A percentile compares a stretch with the other conserved stretches of the same genome.
Conservation (phyloP, 2,329 filamentous ascomycete species). For the Sclerotinia borealis region DNA sequence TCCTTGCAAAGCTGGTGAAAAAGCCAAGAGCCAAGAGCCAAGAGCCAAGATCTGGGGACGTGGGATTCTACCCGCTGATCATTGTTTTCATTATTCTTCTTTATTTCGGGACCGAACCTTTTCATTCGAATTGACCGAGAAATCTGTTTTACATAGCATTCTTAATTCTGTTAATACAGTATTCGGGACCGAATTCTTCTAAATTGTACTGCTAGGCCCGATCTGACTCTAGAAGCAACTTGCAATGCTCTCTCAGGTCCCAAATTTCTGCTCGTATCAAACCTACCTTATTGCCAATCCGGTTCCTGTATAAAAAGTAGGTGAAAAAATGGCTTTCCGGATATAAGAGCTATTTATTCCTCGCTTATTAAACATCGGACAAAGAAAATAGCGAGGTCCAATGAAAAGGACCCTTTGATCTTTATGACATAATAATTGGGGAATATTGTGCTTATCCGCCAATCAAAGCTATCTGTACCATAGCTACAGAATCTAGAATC, state of each 20-base stretch:
- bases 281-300: no score
- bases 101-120: no score
- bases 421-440: not conserved
- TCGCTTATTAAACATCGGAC: not conserved
- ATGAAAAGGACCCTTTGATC: not conserved
- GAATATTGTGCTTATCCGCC: not conserved
- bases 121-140: no score
- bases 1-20: not conserved
- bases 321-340: not conserved
- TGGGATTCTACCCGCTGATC: not conserved
- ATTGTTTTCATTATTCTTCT: no score
- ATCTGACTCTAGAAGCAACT: no score
- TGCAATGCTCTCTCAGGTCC: no score
- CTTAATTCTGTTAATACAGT: no score
- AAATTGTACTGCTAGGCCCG: no score
- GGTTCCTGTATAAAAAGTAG: not conserved
- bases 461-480: not conserved
- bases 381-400: not conserved
- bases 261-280: no score
- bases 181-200: no score
- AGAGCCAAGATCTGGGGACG: not conserved
- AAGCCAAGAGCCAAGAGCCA: not conserved
- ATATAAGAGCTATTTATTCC: not conserved
- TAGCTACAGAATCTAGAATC: not conserved
- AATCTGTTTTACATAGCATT: no score